A percentile compares a stretch with the other conserved stretches of the same genome.
These are phyloP conservation scores for Penicillium sp. DNA, from an alignment of 2,329 filamentous ascomycete species.

Conservation along the genomic window DNA sequence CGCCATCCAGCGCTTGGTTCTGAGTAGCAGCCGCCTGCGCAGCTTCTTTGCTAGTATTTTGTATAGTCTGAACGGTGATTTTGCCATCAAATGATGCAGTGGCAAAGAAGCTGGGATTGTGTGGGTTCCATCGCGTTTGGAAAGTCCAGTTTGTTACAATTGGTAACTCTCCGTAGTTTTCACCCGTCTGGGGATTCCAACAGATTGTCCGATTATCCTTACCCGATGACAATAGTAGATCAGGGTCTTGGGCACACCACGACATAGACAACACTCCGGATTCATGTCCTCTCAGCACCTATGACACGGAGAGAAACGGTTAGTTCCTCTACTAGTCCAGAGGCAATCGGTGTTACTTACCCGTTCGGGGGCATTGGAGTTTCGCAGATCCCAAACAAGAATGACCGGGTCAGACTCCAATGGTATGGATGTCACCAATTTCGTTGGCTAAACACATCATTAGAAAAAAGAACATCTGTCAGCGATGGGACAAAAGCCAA, in stretches of 20 bases:
- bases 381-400: constrained; percentile 88
- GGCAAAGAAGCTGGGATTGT: constrained; percentile 86
- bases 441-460: constrained; percentile 60
- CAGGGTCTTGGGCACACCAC: constrained; percentile 89
- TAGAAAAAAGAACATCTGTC: constrained; percentile 8
- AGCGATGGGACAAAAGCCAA: not conserved
- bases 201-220: constrained; percentile 95
- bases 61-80: constrained; percentile 87
- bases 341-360: constrained; percentile 24
- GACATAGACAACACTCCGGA: constrained; percentile 89
- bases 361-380: constrained; percentile 86
- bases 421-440: constrained; percentile 86
- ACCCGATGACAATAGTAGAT: constrained; percentile 84
- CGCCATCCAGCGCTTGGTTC: constrained; percentile 71
- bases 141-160: constrained; percentile 99
- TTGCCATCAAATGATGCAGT: constrained; percentile 97
- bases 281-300: constrained; percentile 84
- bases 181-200: constrained; percentile 93
- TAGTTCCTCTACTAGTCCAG: not conserved
- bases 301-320: constrained; percentile 24
- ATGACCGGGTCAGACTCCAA: constrained; percentile 86
- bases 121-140: constrained; percentile 87
- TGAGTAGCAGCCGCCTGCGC: constrained; percentile 62
- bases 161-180: constrained; percentile 85
- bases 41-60: constrained; percentile 77